phyloP scores from a whole-genome alignment of 768 basidiomycete species.

The Mycena olivaceomarginata region DNA sequence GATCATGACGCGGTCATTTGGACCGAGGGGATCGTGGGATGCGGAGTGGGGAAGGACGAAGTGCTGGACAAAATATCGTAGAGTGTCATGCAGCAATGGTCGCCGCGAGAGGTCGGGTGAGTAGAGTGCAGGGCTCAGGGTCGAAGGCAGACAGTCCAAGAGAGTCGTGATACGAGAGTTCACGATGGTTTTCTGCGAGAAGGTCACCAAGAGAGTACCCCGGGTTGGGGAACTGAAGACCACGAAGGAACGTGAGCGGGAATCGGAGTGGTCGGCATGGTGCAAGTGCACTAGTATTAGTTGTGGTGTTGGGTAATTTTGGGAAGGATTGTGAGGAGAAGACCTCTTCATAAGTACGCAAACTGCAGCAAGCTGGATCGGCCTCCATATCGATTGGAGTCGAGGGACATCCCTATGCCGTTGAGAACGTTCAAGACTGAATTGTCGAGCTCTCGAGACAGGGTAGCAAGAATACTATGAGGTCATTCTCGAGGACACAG shows the following conservation, averaged over 20 bases:
- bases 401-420: too few relatives aligned
- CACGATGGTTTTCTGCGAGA: conserved; percentile 55
- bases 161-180: conserved; percentile 57
- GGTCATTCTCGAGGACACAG: too few relatives aligned
- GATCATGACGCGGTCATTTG: conserved; percentile 68
- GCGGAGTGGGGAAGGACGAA: conserved; percentile 62
- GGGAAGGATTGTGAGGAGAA: too few relatives aligned
- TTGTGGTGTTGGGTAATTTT: too few relatives aligned
- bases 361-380: too few relatives aligned
- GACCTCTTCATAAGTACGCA: too few relatives aligned
- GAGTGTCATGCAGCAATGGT: conserved; percentile 58
- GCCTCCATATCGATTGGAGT: too few relatives aligned
- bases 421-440: too few relatives aligned
- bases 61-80: conserved; percentile 60
- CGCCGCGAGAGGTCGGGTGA: conserved; percentile 60
- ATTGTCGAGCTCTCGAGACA: too few relatives aligned
- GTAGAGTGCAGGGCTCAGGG: conserved; percentile 59
- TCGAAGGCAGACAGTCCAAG: conserved; percentile 62
- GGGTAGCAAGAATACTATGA: too few relatives aligned
- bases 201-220: conserved; percentile 60
- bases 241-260: conserved; percentile 59
- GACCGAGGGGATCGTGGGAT: conserved; percentile 53
- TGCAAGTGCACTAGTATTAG: too few relatives aligned
- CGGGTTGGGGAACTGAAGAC: conserved; percentile 47
- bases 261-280: conserved; percentile 44